Conservation (phyloP, 75 land plant genomes). For the Isoetes taiwanensis region DNA sequence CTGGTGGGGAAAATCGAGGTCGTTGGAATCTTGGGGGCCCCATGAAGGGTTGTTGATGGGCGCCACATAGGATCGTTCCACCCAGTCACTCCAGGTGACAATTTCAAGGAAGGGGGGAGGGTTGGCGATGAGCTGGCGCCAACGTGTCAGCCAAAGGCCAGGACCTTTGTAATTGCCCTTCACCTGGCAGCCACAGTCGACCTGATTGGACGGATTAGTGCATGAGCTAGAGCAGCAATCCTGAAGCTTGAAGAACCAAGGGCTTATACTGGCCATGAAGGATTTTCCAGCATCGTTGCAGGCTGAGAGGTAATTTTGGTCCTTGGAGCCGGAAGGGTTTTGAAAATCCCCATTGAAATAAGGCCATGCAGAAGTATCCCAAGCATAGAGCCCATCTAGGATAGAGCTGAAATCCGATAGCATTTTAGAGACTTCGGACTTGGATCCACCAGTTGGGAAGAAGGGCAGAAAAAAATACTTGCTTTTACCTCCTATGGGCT, state of each 20-base stretch:
- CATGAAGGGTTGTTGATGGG: no score
- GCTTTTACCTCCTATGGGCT: not conserved
- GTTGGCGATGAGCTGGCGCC: constrained; percentile 14
- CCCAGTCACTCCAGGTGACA: constrained; percentile 27
- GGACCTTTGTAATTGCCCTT: constrained; percentile 21
- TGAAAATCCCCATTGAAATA: not conserved
- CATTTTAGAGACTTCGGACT: not conserved
- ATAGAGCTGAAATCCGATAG: not conserved
- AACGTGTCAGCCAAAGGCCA: constrained; percentile 17
- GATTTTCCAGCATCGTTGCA: constrained; percentile 12
- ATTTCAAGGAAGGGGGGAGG: constrained; percentile 12
- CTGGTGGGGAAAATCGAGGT: constrained; percentile 5
- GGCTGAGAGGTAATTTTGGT: constrained; percentile 3
- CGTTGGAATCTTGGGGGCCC: not conserved
- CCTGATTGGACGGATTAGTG: not conserved
- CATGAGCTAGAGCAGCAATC: no score
- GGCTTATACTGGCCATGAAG: constrained; percentile 25
- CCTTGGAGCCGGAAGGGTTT: not conserved
- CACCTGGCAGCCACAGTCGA: constrained; percentile 3
- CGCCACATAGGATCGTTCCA: constrained; percentile 13
- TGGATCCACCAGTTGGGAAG: constrained; percentile 11
- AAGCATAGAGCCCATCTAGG: constrained; percentile 15
- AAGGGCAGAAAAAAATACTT: constrained; percentile 12
- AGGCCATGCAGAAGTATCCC: constrained; percentile 27
- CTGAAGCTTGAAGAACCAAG: constrained; percentile 25